phyloP scores from a whole-genome alignment of 2,329 filamentous ascomycete genomes.

The Verticillium klebahnii region DNA sequence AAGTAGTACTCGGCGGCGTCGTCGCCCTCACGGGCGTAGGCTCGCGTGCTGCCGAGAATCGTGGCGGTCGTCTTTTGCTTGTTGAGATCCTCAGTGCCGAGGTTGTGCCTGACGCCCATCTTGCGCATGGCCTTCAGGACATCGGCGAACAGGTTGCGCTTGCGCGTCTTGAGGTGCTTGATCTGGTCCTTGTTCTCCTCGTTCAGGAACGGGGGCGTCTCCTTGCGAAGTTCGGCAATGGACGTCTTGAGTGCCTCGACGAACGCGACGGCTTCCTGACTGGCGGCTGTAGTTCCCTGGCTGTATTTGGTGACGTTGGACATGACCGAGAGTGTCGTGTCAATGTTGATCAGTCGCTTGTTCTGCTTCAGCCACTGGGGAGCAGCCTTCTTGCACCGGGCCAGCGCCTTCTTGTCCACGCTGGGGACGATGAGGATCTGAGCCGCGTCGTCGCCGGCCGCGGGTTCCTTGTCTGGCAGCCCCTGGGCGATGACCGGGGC shows the following conservation, averaged over 20 bases:
- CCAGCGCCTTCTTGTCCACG: slow-evolving; percentile 23
- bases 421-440: slow-evolving; percentile 18
- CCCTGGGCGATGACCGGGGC: slow-evolving; percentile 57
- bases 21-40: slow-evolving; percentile 17
- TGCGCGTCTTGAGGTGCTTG: slow-evolving; percentile 86
- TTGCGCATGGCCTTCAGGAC: slow-evolving; percentile 75
- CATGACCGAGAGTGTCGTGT: slow-evolving; percentile 72
- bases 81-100: slow-evolving; percentile 67
- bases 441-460: neutral
- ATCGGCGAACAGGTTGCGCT: slow-evolving; percentile 86
- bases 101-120: slow-evolving; percentile 87
- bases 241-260: slow-evolving; percentile 62
- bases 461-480: slow-evolving; percentile 44
- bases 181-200: slow-evolving; percentile 82
- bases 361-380: slow-evolving; percentile 40
- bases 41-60: slow-evolving; percentile 54
- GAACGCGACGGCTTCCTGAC: slow-evolving; percentile 44
- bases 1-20: slow-evolving; percentile 65
- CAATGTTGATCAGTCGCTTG: slow-evolving; percentile 66
- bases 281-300: neutral
- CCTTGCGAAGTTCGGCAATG: slow-evolving; percentile 71
- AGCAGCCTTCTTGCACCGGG: slow-evolving; percentile 26
- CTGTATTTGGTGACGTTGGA: slow-evolving; percentile 37
- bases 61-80: slow-evolving; percentile 67
- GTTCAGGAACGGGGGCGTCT: slow-evolving; percentile 74